A percentile compares a stretch with the other conserved stretches of the same genome.
Conservation (phyloP, 352 stramenopile genomes). For the Globisporangium acanthophoron region DNA sequence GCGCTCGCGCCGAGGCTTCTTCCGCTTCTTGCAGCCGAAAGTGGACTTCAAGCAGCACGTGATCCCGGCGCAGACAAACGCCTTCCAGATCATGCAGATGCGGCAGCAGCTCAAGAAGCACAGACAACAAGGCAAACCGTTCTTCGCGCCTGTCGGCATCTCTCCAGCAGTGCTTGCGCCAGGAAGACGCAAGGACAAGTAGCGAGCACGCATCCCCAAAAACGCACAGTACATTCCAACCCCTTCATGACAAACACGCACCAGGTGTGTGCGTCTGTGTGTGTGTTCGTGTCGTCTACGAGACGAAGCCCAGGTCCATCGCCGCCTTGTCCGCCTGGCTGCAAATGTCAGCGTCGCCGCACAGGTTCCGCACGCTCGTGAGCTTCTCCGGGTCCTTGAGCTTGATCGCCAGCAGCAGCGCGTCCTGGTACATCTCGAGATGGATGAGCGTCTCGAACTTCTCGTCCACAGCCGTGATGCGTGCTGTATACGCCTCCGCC, state of each 20-base stretch:
- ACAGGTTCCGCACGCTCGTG: constrained; percentile 78
- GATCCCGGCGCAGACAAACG: constrained; percentile 9
- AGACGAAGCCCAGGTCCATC: constrained; percentile 78
- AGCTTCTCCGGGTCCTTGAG: constrained; percentile 85
- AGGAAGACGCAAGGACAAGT: neutral
- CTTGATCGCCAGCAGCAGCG: constrained; percentile 78
- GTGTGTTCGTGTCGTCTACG: constrained; percentile 15
- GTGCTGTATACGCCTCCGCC: constrained; percentile 76
- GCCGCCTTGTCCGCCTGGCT: constrained; percentile 76
- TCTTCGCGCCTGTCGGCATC: neutral
- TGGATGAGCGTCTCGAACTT: constrained; percentile 88
- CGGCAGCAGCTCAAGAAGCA: constrained; percentile 4
- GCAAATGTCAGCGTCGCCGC: constrained; percentile 65
- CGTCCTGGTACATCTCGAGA: constrained; percentile 78
- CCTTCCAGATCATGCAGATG: constrained; percentile 8
- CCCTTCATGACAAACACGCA: neutral
- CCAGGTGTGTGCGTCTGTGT: neutral
- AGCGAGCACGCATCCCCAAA: neutral
- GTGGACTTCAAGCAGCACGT: constrained; percentile 19
- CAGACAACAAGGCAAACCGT: neutral
- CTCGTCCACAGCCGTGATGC: constrained; percentile 77
- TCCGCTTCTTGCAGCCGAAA: constrained; percentile 22
- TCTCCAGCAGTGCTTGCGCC: neutral
- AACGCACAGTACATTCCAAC: neutral
- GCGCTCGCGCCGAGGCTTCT: constrained; percentile 34